A percentile compares a stretch with the other conserved stretches of the same genome.
phyloP scores from a whole-genome alignment of 177 flowering plant genomes.

The Vitis hybrid region DNA sequence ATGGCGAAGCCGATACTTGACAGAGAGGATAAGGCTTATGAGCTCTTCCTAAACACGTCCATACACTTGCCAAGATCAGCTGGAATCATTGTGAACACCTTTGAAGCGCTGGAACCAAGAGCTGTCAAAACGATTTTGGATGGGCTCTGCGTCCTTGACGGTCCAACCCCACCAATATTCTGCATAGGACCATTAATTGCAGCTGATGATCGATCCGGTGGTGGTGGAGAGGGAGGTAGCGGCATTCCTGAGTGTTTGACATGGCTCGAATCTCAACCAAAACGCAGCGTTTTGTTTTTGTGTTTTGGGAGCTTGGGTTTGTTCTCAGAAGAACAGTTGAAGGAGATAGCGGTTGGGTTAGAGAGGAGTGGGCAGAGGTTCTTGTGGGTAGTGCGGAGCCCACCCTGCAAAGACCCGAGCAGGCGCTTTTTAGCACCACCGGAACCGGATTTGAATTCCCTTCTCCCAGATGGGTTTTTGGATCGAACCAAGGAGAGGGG shows the following conservation, averaged over 20 bases:
- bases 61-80: constrained; percentile 5
- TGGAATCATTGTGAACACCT: constrained; percentile 40
- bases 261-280: not conserved
- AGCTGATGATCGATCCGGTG: not conserved
- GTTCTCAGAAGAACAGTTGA: not conserved
- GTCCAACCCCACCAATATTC: constrained; percentile 26
- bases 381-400: too few relatives aligned
- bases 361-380: too few relatives aligned
- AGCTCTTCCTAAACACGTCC: constrained; percentile 7
- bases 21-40: constrained; percentile 12
- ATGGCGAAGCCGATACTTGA: constrained; percentile 17
- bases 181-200: constrained; percentile 14
- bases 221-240: not conserved
- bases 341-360: too few relatives aligned
- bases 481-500: not conserved
- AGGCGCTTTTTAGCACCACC: not conserved
- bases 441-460: not conserved
- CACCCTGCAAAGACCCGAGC: too few relatives aligned
- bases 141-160: constrained; percentile 20
- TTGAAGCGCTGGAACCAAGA: constrained; percentile 26
- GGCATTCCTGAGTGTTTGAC: not conserved
- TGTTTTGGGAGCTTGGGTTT: not conserved
- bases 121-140: constrained; percentile 16
- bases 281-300: not conserved
- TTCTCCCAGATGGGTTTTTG: too few relatives aligned